Evolutionary conservation across 1,139 yeast genomes (phyloP), one percentile per base, ranked within the genome.

Genomic region (Taphrina betulina): DNA sequence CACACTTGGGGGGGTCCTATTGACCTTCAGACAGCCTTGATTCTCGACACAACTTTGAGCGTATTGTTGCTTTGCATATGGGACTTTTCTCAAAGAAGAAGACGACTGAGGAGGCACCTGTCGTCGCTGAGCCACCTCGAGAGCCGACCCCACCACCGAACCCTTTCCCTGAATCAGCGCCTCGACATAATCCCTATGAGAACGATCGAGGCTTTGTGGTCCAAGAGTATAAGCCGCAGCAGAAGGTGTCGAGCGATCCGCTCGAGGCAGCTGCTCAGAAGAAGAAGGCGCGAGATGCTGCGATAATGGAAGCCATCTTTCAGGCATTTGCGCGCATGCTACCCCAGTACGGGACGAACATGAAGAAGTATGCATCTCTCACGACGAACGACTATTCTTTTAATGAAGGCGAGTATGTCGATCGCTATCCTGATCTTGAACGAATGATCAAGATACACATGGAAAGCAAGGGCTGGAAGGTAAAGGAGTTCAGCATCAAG

Each of bases 351-450:
- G 54, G 54, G 31, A 29, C 38, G 36, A 23, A 40, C 40, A 50
- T 50, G 54, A 50, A 50, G 34, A 29, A 38, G 19, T 40, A 31
- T 28, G 29, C 36, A 26, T 8, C 45, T 14, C 26, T 50, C 28
- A 50, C 54, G n/a, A 50, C 54, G 29, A 40, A 23, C 20, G 54
- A 50, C 26, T 50, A 50, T 40, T 45, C 24, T 10, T 50, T 50
- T 41, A 50, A 50, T 26, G 54, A 50, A 29, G 54, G 54, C n/a
- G 40, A 50, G 14, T 50, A 50, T 14, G 17, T n/a, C 14, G 54
- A 50, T 17, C 54, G 54, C 20, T 50, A 50, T 42, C 44, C 37
- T 12, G 54, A 50, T 23, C 45, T 50, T 12, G 54, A 50, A 31
- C 38, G 40, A 19, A 38, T 38, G 19, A 19, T 50, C 1, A 38